These are phyloP conservation scores for Leccinum aurantiacum DNA, from an alignment of 768 basidiomycete species.

Conservation along the genomic window DNA sequence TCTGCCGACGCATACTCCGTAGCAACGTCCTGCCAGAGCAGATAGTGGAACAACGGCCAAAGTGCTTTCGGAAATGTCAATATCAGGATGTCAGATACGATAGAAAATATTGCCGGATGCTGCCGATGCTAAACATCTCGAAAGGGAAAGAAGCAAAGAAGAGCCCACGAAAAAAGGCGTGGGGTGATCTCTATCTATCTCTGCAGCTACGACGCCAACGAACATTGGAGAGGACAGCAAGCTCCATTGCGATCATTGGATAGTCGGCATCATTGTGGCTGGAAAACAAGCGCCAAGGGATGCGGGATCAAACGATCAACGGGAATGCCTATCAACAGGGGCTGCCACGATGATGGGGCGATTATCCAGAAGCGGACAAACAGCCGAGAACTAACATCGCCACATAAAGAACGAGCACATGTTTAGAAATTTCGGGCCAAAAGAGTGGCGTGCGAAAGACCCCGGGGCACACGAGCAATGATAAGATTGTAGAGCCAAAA, in stretches of 20 bases:
- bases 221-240: not conserved
- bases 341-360: not conserved
- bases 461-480: not conserved
- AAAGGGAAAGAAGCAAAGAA: conserved; percentile 2
- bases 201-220: not conserved
- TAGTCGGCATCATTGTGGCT: not conserved
- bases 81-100: conserved; percentile 10
- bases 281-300: not conserved
- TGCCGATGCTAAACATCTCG: not conserved
- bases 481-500: conserved; percentile 8
- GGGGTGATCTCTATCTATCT: conserved; percentile 4
- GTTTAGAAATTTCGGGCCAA: conserved; percentile 16
- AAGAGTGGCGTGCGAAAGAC: not conserved
- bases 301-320: conserved; percentile 9
- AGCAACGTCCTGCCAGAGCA: conserved; percentile 96
- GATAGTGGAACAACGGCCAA: conserved; percentile 98
- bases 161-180: not conserved
- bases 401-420: not conserved
- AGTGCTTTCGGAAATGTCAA: conserved; percentile 54
- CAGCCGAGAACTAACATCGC: not conserved
- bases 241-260: not conserved
- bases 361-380: conserved; percentile 6
- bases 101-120: not conserved
- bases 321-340: not conserved
- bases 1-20: conserved; percentile 87